Evolutionary conservation across 164 flowering plant species (phyloP).

Genomic region (Vitis rotundifolia): DNA sequence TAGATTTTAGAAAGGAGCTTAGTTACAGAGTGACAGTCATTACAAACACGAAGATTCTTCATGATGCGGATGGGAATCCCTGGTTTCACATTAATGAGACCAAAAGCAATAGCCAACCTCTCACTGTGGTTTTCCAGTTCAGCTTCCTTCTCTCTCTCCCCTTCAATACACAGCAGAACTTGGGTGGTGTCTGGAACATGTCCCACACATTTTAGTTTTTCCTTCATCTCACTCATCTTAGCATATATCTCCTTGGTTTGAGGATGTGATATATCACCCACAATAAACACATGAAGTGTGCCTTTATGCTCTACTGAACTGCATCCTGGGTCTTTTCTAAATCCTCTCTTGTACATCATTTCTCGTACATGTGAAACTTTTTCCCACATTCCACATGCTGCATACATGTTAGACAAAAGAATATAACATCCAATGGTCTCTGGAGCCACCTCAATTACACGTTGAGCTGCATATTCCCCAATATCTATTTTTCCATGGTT

Average conservation of each 20-base stretch:
- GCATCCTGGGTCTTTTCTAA: constrained; percentile 31
- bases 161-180: constrained; percentile 28
- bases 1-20: constrained; percentile 30
- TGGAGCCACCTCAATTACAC: constrained; percentile 28
- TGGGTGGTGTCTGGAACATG: constrained; percentile 33
- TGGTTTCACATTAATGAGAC: constrained; percentile 23
- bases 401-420: constrained; percentile 37
- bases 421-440: constrained; percentile 24
- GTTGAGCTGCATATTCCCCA: constrained; percentile 33
- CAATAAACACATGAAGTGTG: constrained; percentile 27
- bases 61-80: constrained; percentile 26
- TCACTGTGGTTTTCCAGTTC: constrained; percentile 31
- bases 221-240: constrained; percentile 28
- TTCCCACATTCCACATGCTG: constrained; percentile 25
- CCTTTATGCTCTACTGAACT: constrained; percentile 28
- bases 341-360: constrained; percentile 31
- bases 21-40: constrained; percentile 32
- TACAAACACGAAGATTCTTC: constrained; percentile 38
- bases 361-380: constrained; percentile 26
- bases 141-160: constrained; percentile 27
- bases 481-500: constrained; percentile 13
- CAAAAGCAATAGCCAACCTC: constrained; percentile 35
- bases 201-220: constrained; percentile 19
- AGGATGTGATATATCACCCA: constrained; percentile 31
- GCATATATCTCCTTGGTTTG: constrained; percentile 19